Percentiles rank a stretch among this genome's conserved stretches.
phyloP scores from a whole-genome alignment of 495 filamentous ascomycete genomes.

The Talaromyces liani region DNA sequence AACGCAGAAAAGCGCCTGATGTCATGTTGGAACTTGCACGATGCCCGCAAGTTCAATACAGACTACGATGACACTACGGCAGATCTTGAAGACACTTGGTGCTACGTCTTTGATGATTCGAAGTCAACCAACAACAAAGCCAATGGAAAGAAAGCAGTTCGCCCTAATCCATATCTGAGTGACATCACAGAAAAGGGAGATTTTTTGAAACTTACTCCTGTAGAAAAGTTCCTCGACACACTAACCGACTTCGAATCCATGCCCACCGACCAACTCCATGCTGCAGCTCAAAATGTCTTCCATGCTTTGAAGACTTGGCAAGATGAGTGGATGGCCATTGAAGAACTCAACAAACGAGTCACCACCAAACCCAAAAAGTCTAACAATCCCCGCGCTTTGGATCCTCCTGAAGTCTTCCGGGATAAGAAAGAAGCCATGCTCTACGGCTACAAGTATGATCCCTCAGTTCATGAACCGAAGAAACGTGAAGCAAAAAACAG shows the following conservation, averaged over 20 bases:
- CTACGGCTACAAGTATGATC: slow-evolving; percentile 35
- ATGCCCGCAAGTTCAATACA: slow-evolving; percentile 36
- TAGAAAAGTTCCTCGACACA: slow-evolving; percentile 27
- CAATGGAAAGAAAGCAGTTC: slow-evolving; percentile 34
- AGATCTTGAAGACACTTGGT: slow-evolving; percentile 24
- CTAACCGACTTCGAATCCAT: slow-evolving; percentile 29
- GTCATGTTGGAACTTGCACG: slow-evolving; percentile 51
- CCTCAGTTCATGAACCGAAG: slow-evolving; percentile 9
- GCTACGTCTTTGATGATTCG: slow-evolving; percentile 21
- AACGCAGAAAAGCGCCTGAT: slow-evolving; percentile 49
- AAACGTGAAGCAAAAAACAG: slow-evolving; percentile 18
- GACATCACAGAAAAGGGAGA: slow-evolving; percentile 25
- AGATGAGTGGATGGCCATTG: slow-evolving; percentile 54
- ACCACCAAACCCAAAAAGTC: slow-evolving; percentile 29
- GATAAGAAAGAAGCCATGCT: slow-evolving; percentile 38
- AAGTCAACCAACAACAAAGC: slow-evolving; percentile 37
- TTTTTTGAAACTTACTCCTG: slow-evolving; percentile 35
- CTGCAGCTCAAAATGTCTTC: slow-evolving; percentile 43
- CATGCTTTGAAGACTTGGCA: slow-evolving; percentile 52
- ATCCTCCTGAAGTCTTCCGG: slow-evolving; percentile 21
- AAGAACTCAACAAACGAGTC: slow-evolving; percentile 45
- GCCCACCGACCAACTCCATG: slow-evolving; percentile 43
- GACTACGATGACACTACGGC: slow-evolving; percentile 25
- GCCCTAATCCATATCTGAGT: slow-evolving; percentile 35
- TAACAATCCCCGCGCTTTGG: slow-evolving; percentile 18